phyloP scores from a whole-genome alignment of 768 basidiomycete species.

The Austroboletus eburneus region DNA sequence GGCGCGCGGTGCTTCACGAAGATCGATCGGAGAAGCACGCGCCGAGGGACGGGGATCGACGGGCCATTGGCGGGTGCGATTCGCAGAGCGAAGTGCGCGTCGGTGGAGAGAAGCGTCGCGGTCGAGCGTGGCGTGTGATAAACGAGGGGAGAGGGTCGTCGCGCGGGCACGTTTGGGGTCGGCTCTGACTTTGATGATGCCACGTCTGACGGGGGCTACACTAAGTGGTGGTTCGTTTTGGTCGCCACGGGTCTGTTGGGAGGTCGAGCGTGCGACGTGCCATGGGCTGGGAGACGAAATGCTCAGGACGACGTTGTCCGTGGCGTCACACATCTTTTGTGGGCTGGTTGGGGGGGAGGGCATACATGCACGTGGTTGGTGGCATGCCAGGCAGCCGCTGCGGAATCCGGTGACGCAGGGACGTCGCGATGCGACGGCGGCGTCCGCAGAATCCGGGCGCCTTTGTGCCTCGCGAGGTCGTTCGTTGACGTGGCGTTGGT shows the following conservation, averaged over 20 bases:
- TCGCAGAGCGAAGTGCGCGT: constrained; percentile 6
- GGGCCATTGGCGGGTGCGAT: constrained; percentile 10
- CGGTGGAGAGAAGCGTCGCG: not conserved
- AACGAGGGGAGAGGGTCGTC: too few relatives aligned
- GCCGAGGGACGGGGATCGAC: not conserved
- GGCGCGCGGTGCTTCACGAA: constrained; percentile 14
- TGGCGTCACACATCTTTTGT: not conserved
- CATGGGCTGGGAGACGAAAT: constrained; percentile 16
- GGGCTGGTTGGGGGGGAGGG: constrained; percentile 12
- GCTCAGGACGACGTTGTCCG: not conserved
- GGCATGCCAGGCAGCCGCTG: constrained; percentile 27
- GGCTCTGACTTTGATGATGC: too few relatives aligned
- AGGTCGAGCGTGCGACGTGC: constrained; percentile 4
- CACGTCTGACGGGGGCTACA: too few relatives aligned
- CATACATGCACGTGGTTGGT: constrained; percentile 15
- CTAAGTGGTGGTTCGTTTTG: too few relatives aligned
- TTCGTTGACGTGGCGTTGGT: too few relatives aligned
- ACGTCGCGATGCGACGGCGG: constrained; percentile 1
- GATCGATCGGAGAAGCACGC: constrained; percentile 21
- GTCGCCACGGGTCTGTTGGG: too few relatives aligned
- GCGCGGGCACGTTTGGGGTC: too few relatives aligned
- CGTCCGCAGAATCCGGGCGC: constrained; percentile 14
- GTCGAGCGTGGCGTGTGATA: too few relatives aligned
- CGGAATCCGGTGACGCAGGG: constrained; percentile 20
- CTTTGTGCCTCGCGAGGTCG: too few relatives aligned